phyloP scores from a whole-genome alignment of 768 basidiomycete species.

The Collybia nuda region DNA sequence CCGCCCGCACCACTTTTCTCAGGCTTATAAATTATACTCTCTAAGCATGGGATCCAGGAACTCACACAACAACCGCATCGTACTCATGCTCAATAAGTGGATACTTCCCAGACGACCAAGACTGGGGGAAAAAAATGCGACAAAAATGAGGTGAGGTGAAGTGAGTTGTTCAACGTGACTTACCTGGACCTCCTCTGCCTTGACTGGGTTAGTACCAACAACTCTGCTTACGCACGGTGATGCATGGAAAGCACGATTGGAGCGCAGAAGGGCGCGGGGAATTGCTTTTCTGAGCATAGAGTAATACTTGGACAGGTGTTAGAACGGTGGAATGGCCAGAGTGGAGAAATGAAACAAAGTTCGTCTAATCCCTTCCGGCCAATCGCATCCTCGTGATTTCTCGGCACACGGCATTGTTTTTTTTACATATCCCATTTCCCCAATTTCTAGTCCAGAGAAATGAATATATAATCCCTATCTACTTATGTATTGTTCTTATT shows the following conservation, averaged over 20 bases:
- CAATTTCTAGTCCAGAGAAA: too few relatives aligned
- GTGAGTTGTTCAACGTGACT: conserved; percentile 3
- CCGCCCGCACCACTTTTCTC: conserved; percentile 87
- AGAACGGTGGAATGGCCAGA: not conserved
- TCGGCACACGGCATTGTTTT: conserved; percentile 10
- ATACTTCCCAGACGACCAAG: conserved; percentile 86
- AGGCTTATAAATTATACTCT: too few relatives aligned
- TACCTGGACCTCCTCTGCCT: conserved; percentile 83
- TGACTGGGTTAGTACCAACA: conserved; percentile 70
- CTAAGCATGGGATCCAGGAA: too few relatives aligned
- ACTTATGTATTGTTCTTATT: too few relatives aligned
- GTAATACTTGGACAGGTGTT: conserved; percentile 1
- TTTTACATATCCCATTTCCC: too few relatives aligned
- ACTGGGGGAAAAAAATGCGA: too few relatives aligned
- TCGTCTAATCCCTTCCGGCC: conserved; percentile 31
- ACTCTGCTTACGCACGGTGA: conserved; percentile 60
- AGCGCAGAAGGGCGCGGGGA: conserved; percentile 47
- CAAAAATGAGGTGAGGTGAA: not conserved
- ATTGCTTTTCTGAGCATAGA: conserved; percentile 69
- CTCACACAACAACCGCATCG: conserved; percentile 97
- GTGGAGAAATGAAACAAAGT: conserved; percentile 14
- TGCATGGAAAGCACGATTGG: conserved; percentile 63
- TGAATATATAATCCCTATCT: too few relatives aligned
- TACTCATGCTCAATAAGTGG: conserved; percentile 98
- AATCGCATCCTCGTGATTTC: conserved; percentile 43